Evolutionary conservation across 768 basidiomycete genomes (phyloP).

Genomic region (Amanita rubescens): DNA sequence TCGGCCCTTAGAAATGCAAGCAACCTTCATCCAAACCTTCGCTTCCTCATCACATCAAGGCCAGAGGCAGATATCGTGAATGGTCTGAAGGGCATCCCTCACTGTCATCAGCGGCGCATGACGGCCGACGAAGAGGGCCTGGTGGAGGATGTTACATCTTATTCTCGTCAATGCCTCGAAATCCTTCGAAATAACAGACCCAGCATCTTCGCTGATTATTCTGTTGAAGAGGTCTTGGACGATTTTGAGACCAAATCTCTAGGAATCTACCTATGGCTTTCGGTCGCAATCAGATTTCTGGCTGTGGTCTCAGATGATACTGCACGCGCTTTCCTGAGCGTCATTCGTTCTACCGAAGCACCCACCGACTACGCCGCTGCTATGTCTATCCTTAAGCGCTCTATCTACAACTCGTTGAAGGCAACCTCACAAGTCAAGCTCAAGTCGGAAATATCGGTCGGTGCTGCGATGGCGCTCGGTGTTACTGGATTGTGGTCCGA

Average conservation of each 20-base stretch:
- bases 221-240: background rate
- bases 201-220: background rate
- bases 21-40: slow-evolving; percentile 17
- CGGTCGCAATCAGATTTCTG: background rate
- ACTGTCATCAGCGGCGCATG: background rate
- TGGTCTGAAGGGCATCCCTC: background rate
- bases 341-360: background rate
- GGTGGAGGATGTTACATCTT: background rate
- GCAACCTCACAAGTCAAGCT: background rate
- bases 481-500: background rate
- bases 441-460: background rate
- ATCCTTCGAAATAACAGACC: background rate
- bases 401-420: background rate
- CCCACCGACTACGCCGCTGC: background rate
- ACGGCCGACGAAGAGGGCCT: slow-evolving; percentile 2
- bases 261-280: background rate
- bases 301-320: background rate
- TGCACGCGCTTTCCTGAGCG: background rate
- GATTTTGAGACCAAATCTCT: background rate
- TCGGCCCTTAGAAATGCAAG: background rate
- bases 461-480: slow-evolving; percentile 1
- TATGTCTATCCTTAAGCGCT: background rate
- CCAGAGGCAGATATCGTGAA: slow-evolving; percentile 13
- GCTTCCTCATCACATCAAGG: slow-evolving; percentile 22
- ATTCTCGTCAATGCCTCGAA: background rate